A percentile compares a stretch with the other conserved stretches of the same genome.
phyloP scores from a whole-genome alignment of 257 asterid genomes.

The Craterostigma plantagineum region DNA sequence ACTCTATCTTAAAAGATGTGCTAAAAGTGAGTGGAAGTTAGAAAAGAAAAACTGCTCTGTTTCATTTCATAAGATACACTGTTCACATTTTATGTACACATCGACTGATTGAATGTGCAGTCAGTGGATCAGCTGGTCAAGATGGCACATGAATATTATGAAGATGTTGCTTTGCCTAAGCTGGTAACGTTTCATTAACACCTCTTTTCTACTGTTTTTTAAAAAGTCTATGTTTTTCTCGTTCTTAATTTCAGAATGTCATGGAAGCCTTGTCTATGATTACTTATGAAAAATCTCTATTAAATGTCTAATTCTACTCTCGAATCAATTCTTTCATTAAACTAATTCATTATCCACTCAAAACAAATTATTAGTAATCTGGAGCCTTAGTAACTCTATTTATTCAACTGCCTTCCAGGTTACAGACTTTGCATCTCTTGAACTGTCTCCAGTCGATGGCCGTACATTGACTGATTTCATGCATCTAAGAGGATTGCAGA shows the following conservation, averaged over 20 bases:
- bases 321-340: too few relatives aligned
- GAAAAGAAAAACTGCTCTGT: constrained; percentile 1
- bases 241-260: too few relatives aligned
- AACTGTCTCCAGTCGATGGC: constrained; percentile 99
- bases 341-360: too few relatives aligned
- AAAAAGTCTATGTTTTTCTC: too few relatives aligned
- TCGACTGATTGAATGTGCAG: constrained; percentile 3
- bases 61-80: neutral
- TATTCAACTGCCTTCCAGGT: constrained; percentile 31
- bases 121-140: constrained; percentile 1
- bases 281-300: too few relatives aligned
- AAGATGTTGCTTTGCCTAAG: constrained; percentile 3
- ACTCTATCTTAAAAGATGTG: constrained; percentile 4
- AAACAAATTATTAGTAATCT: too few relatives aligned
- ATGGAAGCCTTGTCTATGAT: too few relatives aligned
- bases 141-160: constrained; percentile 7
- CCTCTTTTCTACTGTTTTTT: too few relatives aligned
- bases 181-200: constrained; percentile 2
- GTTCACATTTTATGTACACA: neutral
- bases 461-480: constrained; percentile 93
- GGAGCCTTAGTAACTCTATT: constrained; percentile 2
- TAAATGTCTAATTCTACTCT: too few relatives aligned
- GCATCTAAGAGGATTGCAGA: constrained; percentile 92
- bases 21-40: neutral
- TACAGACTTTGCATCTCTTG: constrained; percentile 94